Evolutionary conservation across 169 alveolate species (phyloP).

Genomic region (Prorocentrum cordatum): DNA sequence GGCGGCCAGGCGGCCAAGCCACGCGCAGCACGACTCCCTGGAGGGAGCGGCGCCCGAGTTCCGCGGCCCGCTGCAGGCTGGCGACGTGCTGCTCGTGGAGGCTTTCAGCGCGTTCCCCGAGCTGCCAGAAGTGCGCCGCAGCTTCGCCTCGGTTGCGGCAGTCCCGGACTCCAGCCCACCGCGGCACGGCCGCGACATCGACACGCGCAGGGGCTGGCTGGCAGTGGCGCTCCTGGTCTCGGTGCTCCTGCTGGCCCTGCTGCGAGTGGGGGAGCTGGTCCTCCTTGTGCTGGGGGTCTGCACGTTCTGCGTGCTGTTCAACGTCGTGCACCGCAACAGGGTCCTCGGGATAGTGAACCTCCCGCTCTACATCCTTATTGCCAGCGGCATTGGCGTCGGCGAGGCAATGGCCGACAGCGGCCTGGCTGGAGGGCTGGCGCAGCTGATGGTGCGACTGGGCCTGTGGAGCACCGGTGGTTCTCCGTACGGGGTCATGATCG

Average conservation of each 20-base stretch:
- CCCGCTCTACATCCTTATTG: slow-evolving; percentile 17
- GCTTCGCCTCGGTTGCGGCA: slow-evolving; percentile 24
- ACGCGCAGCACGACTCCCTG: too few relatives aligned
- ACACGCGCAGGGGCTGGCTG: slow-evolving; percentile 8
- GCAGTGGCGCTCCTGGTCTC: too few relatives aligned
- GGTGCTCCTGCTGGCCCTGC: background rate
- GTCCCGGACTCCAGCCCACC: slow-evolving; percentile 40
- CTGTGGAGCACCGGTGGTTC: slow-evolving; percentile 1
- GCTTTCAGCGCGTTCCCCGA: slow-evolving; percentile 10
- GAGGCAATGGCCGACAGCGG: slow-evolving; percentile 29
- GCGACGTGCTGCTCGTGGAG: slow-evolving; percentile 16
- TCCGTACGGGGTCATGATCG: slow-evolving; percentile 13
- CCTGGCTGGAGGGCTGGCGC: slow-evolving; percentile 20
- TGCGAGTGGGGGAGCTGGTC: background rate
- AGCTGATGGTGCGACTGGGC: slow-evolving; percentile 30
- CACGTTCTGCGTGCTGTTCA: slow-evolving; percentile 5
- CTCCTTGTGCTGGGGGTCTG: slow-evolving; percentile 5
- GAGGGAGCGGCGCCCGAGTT: background rate
- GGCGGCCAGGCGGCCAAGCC: too few relatives aligned
- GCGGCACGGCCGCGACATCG: slow-evolving; percentile 20
- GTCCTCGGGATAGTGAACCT: slow-evolving; percentile 9
- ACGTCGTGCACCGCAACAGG: slow-evolving; percentile 26
- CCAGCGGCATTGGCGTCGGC: slow-evolving; percentile 45
- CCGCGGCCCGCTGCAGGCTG: background rate
- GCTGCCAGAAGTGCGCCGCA: background rate